A percentile compares a stretch with the other conserved stretches of the same genome.
Conservation (phyloP, 2,329 filamentous ascomycete species). For the Didymella arachidicola region DNA sequence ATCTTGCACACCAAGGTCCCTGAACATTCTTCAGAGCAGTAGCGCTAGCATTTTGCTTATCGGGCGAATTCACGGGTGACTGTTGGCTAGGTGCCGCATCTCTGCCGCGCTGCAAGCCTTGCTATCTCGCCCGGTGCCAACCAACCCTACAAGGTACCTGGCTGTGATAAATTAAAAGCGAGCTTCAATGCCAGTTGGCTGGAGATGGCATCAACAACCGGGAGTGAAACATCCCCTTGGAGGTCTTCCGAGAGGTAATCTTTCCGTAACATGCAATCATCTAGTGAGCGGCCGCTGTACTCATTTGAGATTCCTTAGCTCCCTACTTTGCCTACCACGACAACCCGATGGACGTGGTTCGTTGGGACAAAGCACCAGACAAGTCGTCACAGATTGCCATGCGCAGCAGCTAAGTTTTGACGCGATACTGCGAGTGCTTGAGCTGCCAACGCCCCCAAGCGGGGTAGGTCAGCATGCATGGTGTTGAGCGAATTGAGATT, state of each 20-base stretch:
- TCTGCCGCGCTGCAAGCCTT: constrained; percentile 10
- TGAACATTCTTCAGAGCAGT: background rate
- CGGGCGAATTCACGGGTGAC: constrained; percentile 20
- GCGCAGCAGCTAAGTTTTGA: constrained; percentile 12
- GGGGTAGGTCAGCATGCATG: constrained; percentile 15
- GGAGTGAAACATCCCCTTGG: background rate
- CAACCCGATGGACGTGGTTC: background rate
- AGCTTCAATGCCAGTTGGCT: background rate
- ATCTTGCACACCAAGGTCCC: background rate
- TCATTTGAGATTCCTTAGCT: constrained; percentile 6
- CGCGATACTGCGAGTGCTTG: background rate
- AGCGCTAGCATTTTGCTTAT: constrained; percentile 4
- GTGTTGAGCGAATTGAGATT: background rate
- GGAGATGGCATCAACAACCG: background rate
- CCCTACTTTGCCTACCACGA: background rate
- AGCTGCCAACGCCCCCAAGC: constrained; percentile 15
- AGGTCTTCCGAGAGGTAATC: background rate
- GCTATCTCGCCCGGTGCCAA: background rate
- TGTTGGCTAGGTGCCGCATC: constrained; percentile 7
- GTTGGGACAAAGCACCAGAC: background rate
- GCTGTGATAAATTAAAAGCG: constrained; percentile 3
- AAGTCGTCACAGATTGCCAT: constrained; percentile 11
- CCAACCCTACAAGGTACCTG: constrained; percentile 6
- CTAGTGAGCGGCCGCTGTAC: background rate
- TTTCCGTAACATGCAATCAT: background rate